phyloP scores from a whole-genome alignment of 2,329 filamentous ascomycete species.

The Colletotrichum paranaense region DNA sequence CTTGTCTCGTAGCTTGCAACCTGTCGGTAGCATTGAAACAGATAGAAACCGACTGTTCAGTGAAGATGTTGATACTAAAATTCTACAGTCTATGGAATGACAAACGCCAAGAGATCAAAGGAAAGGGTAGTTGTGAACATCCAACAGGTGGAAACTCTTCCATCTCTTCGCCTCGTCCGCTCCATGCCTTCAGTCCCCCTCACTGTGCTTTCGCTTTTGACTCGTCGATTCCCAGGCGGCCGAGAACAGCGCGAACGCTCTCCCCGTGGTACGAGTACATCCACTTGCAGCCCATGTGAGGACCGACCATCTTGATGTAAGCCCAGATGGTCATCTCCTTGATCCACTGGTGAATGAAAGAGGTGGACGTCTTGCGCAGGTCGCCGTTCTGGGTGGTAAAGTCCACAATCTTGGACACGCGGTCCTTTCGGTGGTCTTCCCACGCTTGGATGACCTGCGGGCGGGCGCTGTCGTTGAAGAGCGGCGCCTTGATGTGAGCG shows the following conservation, averaged over 20 bases:
- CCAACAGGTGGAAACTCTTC: no score
- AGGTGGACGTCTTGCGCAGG: background rate
- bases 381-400: background rate
- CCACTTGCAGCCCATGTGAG: background rate
- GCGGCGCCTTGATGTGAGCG: background rate
- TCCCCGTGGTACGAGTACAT: background rate
- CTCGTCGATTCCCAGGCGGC: background rate
- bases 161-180: no score
- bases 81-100: background rate
- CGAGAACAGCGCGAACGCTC: background rate
- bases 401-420: background rate
- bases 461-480: background rate
- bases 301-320: background rate
- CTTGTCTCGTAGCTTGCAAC: rapidly evolving
- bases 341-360: background rate
- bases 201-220: background rate
- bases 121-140: background rate
- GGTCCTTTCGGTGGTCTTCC: background rate
- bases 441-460: background rate
- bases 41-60: no score
- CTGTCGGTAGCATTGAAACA: no score
- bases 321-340: background rate
- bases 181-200: no score
- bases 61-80: background rate
- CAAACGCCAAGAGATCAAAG: background rate